Conservation (phyloP, 202 grass and related monocot genomes). For the Panicum virgatum region DNA sequence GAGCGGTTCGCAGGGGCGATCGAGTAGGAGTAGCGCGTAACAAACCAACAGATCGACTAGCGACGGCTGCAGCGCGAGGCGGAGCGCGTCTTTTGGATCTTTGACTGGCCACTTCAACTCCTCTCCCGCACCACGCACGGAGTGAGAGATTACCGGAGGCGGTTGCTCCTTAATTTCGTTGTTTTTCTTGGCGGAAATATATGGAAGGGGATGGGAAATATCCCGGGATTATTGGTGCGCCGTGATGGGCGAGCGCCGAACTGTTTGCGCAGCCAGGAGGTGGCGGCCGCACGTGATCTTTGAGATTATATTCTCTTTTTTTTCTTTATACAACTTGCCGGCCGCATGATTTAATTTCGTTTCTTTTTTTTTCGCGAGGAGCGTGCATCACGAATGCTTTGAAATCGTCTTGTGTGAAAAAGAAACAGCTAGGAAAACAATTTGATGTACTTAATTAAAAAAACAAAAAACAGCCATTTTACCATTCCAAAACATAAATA, state of each 20-base stretch:
- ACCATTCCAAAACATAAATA: too few relatives aligned
- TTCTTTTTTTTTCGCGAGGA: background rate
- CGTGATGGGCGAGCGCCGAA: background rate
- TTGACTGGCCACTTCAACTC: slow-evolving; percentile 8
- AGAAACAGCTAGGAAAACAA: too few relatives aligned
- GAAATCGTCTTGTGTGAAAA: background rate
- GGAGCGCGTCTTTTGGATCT: slow-evolving; percentile 38
- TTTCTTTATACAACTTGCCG: background rate
- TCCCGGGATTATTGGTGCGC: slow-evolving; percentile 1
- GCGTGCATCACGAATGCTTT: background rate
- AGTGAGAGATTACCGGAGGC: slow-evolving; percentile 7
- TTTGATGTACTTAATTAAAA: too few relatives aligned
- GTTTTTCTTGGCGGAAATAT: background rate
- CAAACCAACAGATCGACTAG: background rate
- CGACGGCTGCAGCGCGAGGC: background rate
- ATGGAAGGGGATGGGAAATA: background rate
- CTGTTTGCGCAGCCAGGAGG: background rate
- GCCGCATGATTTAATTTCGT: background rate
- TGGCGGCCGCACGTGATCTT: background rate
- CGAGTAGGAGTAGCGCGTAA: background rate
- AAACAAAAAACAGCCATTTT: too few relatives aligned
- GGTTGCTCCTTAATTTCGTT: background rate
- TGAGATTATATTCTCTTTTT: background rate
- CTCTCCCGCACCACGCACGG: background rate
- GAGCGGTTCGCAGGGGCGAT: slow-evolving; percentile 8